Evolutionary conservation across 176 grass and related monocot genomes (phyloP), one percentile per base, ranked within the genome.

Genomic region (Puccinellia tenuiflora): DNA sequence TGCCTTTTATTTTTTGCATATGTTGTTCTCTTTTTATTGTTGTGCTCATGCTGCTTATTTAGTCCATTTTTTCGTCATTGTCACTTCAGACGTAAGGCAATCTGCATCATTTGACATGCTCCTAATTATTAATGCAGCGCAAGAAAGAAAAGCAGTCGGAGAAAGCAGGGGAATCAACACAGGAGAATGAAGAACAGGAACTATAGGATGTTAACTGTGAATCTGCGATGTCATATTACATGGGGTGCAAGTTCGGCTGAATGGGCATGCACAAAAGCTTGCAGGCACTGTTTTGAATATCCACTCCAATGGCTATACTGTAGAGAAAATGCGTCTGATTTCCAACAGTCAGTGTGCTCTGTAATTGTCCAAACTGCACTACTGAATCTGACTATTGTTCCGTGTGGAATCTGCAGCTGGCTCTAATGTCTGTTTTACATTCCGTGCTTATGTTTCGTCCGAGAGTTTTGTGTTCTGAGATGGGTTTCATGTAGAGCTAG

Each of bases 141-240:
- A 83, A 86, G 55, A 78, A 78, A 65, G 83, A 82, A 77, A 65
- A 31, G 54, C 33, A 78, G 46, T 25, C 1, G 1, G 79, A 69
- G 25, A 66, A 66, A 63, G 38, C 65, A 65, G 45, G 76, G 35
- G 79, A 72, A 45, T 86, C 88, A 66, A 83, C 65, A 56, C 65
- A 73, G 64, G 88, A 83, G 77, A 72, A 71, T 21, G 34, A 65
- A 56, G 79, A 78, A 30, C 7, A 16, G 10, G 34, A 56, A 78
- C 54, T 12, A 30, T 86, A 79, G 30, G 29, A 47, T n/a, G 43
- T 70, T 43, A 62, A 48, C 14, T 0, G 13, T 8, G 29, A 75
- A 84, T 75, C 9, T 48, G 26, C 73, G 10, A 53, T 78, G 63
- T 33, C 2, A 69, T 76, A 9, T 54, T 16, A 2, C 73, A 52